These are phyloP conservation scores for Kodamaea fungicola DNA, from an alignment of 1,139 yeast species.

Conservation along the genomic window DNA sequence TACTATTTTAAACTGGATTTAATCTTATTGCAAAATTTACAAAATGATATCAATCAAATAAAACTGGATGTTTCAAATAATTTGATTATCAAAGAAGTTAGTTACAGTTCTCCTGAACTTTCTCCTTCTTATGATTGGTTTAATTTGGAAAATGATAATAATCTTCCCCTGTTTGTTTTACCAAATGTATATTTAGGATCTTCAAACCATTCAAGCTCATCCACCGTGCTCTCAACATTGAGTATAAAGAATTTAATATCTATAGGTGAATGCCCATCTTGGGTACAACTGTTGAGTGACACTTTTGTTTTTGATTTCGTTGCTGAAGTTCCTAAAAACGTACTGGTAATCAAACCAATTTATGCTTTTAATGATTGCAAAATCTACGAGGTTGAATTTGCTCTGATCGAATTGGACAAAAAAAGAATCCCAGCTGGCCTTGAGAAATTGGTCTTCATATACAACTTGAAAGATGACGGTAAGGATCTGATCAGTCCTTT, in stretches of 20 bases:
- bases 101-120: slow-evolving; percentile 2
- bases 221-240: slow-evolving; percentile 24
- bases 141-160: slow-evolving; percentile 28
- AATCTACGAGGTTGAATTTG: slow-evolving; percentile 27
- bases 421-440: slow-evolving; percentile 18
- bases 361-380: slow-evolving; percentile 23
- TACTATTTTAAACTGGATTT: slow-evolving; percentile 34
- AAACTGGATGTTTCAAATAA: slow-evolving; percentile 10
- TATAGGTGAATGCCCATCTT: slow-evolving; percentile 36
- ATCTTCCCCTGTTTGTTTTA: slow-evolving; percentile 34
- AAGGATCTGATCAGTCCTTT: slow-evolving; percentile 34
- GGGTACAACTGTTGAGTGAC: slow-evolving; percentile 24
- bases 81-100: slow-evolving; percentile 11
- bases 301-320: slow-evolving; percentile 20
- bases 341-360: slow-evolving; percentile 20
- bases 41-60: slow-evolving; percentile 24
- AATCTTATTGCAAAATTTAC: slow-evolving; percentile 30
- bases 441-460: slow-evolving; percentile 28
- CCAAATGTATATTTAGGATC: slow-evolving; percentile 35
- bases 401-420: slow-evolving; percentile 4
- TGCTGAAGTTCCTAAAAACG: slow-evolving; percentile 2
- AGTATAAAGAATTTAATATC: slow-evolving; percentile 28
- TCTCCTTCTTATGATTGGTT: slow-evolving; percentile 32
- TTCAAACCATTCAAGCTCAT: slow-evolving; percentile 33
- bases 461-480: slow-evolving; percentile 41